Evolutionary conservation across 495 filamentous ascomycete species (phyloP), one percentile per base, ranked within the genome.

Genomic region (Aspergillus homomorphus): DNA sequence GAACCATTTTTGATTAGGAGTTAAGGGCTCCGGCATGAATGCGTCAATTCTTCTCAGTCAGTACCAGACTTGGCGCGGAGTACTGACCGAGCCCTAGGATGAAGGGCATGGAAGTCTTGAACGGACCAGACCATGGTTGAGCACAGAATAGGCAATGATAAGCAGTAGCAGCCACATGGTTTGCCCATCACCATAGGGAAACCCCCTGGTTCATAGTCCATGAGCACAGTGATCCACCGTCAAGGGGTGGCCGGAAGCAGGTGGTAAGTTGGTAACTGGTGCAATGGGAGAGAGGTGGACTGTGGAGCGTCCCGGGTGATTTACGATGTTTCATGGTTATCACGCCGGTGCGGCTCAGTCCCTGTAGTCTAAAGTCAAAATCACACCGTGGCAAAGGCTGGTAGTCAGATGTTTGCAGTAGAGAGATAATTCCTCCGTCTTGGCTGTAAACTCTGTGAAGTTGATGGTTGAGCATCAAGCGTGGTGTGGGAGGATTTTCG

Each of bases 341-440:
- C 61, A 59, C 53, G 52, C 51, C 30, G 51, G n/a, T 21, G 51
- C 22, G 8, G n/a, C 12, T 53, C 43, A 51, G 44, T 48, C 16
- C 41, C 53, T 30, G 57, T 43, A 59, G 28, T 63, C 58, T 53
- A 53, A 44, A 51, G 23, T 46, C 53, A 30, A 38, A 38, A 38
- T 14, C 33, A 38, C 33, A 12, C 33, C 33, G 33, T 38, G 33
- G 33, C 33, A 38, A 38, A 53, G 30, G 22, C 18, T 23, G 48
- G 23, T 9, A 1, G 22, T 28, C 15, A 23, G 28, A 14, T 33
- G 50, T 57, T 45, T 10, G 15, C 48, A 18, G 44, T 46, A 45
- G 58, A 60, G 26, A 58, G 53, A 57, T 50, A 60, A 54, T 63
- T 63, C 33, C 50, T 63, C 61, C 61, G 61, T 60, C 61, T 63